A percentile compares a stretch with the other conserved stretches of the same genome.
phyloP scores from a whole-genome alignment of 2,329 filamentous ascomycete species.

The Cryphonectria radicalis region DNA sequence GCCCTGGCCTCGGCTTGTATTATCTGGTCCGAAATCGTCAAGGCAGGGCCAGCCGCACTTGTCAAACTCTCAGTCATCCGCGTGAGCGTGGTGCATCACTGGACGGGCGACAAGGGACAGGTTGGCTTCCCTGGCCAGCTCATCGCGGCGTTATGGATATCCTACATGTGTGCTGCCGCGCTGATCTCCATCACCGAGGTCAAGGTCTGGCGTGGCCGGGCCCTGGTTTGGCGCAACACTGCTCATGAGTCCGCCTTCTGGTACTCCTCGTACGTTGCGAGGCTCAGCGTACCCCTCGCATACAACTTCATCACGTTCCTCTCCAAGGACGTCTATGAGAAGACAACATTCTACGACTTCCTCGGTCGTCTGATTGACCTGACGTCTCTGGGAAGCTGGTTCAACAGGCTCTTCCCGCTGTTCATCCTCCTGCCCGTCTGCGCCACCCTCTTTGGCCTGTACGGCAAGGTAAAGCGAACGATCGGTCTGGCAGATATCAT shows the following conservation, averaged over 20 bases:
- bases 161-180: conserved; percentile 94
- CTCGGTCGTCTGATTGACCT: conserved; percentile 82
- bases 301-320: conserved; percentile 98
- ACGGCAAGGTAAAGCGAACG: conserved; percentile 76
- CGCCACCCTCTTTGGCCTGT: conserved; percentile 87
- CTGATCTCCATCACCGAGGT: conserved; percentile 88
- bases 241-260: conserved; percentile 93
- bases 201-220: conserved; percentile 96
- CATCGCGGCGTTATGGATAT: conserved; percentile 83
- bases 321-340: conserved; percentile 69
- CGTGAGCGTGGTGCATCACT: conserved; percentile 74
- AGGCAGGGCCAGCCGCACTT: conserved; percentile 62
- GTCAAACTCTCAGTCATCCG: conserved; percentile 74
- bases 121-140: conserved; percentile 87
- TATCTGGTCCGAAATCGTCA: conserved; percentile 92
- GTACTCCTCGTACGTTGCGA: conserved; percentile 92
- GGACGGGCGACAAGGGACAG: conserved; percentile 69
- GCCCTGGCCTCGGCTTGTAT: conserved; percentile 79
- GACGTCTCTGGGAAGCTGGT: conserved; percentile 79
- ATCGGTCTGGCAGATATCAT: conserved; percentile 81
- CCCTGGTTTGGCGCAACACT: conserved; percentile 87
- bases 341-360: conserved; percentile 86
- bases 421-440: conserved; percentile 84
- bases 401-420: conserved; percentile 86
- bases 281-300: conserved; percentile 86